Base-by-base conservation (phyloP, 1,284 basidiomycete species). In the Pterulicium gracile region DNA sequence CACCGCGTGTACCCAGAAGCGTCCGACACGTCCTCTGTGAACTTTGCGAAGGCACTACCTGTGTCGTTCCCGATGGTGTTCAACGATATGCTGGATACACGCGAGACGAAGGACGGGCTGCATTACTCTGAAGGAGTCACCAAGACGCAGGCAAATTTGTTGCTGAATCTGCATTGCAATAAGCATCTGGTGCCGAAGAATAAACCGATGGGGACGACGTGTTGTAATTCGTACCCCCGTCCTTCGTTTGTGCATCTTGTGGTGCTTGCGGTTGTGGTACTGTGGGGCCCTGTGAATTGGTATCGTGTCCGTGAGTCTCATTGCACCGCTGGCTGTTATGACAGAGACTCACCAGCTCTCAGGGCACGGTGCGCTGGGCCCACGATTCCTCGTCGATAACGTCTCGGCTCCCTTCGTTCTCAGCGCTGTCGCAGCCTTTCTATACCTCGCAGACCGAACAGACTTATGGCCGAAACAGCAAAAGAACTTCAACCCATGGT, bases 381-480 rank as follows among this genome's bases (percentile, higher is more conserved):
- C 61, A 40, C 64, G 70, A 40, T 61, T 74, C 47, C 67, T 66
- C 18, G 51, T 56, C 10, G 61, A 64, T 36, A 64, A 68, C 24
- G 56, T 66, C 47, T 55, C 68, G 42, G 66, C 75, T 13, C 59
- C 75, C 0, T 55, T 86, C 18, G 70, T 81, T 3, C 79, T 91
- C 51, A 83, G 88, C 49, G 65, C 70, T 18, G 74, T 80, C 3
- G 66, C 86, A 35, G 66, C 71, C 14, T 63, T 90, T 45, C 77
- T 87, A 24, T 93, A 78, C 61, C 51, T 85, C 42, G 83, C 88
- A 2, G 90, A 95, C 57, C 73, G 91, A 19, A 89, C 86, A 1
- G 75, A 75, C 24, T 69, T 92, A 49, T 94, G 89, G 79, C 63
- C 83, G 49, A 93, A 93, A 59, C 88, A 91, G 59, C 84, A 91